Conservation (phyloP, 1,284 basidiomycete genomes). For the Trichosporon faecale region DNA sequence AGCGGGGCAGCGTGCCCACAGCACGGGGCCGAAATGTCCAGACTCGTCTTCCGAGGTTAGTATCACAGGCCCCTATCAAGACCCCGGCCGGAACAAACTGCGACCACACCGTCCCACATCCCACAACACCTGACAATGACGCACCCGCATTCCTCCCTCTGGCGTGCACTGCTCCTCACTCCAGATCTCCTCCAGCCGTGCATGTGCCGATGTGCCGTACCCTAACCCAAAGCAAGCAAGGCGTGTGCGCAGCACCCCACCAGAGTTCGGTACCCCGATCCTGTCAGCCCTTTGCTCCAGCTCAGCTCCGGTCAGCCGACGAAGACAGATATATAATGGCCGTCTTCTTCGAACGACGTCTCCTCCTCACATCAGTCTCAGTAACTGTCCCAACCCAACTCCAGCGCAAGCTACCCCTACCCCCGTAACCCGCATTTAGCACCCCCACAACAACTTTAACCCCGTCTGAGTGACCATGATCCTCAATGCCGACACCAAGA, state of each 20-base stretch:
- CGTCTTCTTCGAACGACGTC: not conserved
- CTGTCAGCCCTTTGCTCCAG: not conserved
- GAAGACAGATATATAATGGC: not conserved
- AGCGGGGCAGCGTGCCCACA: not conserved
- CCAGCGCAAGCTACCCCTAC: slow-evolving; percentile 10
- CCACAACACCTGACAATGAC: not conserved
- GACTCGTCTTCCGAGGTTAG: not conserved
- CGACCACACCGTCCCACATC: not conserved
- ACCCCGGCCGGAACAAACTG: slow-evolving; percentile 6
- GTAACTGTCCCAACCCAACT: not conserved
- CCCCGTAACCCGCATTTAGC: not conserved
- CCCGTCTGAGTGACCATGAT: slow-evolving; percentile 8
- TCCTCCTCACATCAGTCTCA: not conserved
- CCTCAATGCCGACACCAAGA: slow-evolving; percentile 8
- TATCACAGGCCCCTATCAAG: not conserved
- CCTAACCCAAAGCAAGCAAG: not conserved
- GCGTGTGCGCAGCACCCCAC: not conserved
- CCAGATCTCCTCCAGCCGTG: not conserved
- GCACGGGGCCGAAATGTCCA: not conserved
- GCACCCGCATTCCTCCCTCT: not conserved
- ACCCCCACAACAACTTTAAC: not conserved
- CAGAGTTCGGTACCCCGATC: not conserved
- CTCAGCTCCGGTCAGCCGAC: not conserved
- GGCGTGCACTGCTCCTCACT: not conserved
- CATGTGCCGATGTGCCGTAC: not conserved